A percentile compares a stretch with the other conserved stretches of the same genome.
phyloP scores from a whole-genome alignment of 2,329 filamentous ascomycete genomes.

The Meredithiella fracta region DNA sequence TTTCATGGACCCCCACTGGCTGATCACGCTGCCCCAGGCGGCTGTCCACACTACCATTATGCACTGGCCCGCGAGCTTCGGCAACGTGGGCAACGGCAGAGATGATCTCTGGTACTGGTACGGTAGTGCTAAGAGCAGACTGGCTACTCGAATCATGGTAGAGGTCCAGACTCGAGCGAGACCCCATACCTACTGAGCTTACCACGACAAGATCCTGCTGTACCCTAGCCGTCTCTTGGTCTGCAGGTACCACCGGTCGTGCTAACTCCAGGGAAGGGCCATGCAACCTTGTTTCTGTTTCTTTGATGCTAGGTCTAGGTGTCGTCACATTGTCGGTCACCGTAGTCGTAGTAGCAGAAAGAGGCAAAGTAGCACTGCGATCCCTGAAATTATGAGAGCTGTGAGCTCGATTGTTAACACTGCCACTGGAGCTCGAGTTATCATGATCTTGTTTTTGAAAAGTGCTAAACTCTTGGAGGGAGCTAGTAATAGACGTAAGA shows the following conservation, averaged over 20 bases:
- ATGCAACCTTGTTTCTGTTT: conserved; percentile 14
- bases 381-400: background rate
- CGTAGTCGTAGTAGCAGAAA: background rate
- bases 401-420: background rate
- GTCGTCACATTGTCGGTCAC: background rate
- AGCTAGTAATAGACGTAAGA: background rate
- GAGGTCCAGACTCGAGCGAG: background rate
- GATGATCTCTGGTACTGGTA: background rate
- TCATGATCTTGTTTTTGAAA: background rate
- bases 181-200: background rate
- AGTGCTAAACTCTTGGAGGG: background rate
- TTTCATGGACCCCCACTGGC: conserved; percentile 5
- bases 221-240: background rate
- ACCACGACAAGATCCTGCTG: background rate
- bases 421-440: background rate
- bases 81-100: background rate
- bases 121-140: background rate
- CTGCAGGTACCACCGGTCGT: conserved; percentile 1
- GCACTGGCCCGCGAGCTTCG: background rate
- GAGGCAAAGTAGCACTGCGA: background rate
- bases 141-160: background rate
- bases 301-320: background rate
- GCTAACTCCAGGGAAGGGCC: conserved; percentile 5
- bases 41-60: conserved; percentile 5
- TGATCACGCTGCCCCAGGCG: conserved; percentile 11